These are phyloP conservation scores for Hypocrella siamensis DNA, from an alignment of 2,329 filamentous ascomycete genomes.

Conservation along the genomic window DNA sequence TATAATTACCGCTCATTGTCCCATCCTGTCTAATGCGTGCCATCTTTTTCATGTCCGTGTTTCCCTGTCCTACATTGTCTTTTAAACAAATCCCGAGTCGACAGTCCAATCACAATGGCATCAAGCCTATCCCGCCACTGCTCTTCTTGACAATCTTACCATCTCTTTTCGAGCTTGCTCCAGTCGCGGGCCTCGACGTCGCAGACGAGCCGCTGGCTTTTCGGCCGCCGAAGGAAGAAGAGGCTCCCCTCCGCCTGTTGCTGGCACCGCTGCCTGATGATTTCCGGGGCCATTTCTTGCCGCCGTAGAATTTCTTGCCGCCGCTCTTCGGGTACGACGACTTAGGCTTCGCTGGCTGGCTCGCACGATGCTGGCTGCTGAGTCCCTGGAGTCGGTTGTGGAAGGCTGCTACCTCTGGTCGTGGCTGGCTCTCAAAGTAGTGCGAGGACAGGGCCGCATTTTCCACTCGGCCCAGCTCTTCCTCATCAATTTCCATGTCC, in stretches of 20 bases:
- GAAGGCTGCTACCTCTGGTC: constrained; percentile 18
- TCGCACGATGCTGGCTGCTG: constrained; percentile 10
- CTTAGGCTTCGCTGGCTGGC: constrained; percentile 10
- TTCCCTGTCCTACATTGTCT: too few relatives aligned
- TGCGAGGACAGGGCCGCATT: constrained; percentile 27
- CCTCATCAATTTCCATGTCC: constrained; percentile 21
- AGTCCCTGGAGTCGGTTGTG: constrained; percentile 16
- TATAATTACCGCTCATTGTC: too few relatives aligned
- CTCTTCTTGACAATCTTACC: constrained; percentile 17
- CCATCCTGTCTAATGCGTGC: too few relatives aligned
- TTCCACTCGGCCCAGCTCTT: constrained; percentile 19
- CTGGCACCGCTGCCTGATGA: constrained; percentile 13
- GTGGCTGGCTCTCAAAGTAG: constrained; percentile 23
- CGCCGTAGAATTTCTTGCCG: constrained; percentile 11
- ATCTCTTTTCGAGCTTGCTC: constrained; percentile 10
- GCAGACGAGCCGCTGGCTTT: constrained; percentile 16
- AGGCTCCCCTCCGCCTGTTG: constrained; percentile 14
- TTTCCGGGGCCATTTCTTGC: constrained; percentile 15
- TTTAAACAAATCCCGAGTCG: background rate
- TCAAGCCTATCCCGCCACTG: constrained; percentile 19
- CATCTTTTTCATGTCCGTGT: too few relatives aligned
- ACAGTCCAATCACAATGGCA: constrained; percentile 16
- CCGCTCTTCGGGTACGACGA: constrained; percentile 10
- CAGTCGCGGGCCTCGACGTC: constrained; percentile 7
- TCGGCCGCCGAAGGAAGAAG: constrained; percentile 6